phyloP scores from a whole-genome alignment of 495 filamentous ascomycete species.

The Xylaria telfairii region DNA sequence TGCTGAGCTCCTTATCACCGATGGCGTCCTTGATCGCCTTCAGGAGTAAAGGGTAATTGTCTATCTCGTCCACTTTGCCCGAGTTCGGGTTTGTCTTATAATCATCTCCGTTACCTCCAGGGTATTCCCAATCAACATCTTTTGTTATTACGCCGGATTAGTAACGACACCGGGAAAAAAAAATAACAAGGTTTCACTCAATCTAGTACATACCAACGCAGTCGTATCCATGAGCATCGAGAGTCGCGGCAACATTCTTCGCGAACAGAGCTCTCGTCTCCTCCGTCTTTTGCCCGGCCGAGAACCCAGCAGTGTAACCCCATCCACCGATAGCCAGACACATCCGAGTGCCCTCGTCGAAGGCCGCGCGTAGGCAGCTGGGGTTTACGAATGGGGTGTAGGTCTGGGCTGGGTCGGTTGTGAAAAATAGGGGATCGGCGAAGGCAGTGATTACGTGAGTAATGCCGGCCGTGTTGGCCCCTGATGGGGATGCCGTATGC shows the following conservation, averaged over 20 bases:
- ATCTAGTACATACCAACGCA: slow-evolving; percentile 49
- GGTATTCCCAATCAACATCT: slow-evolving; percentile 73
- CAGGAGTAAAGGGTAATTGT: slow-evolving; percentile 64
- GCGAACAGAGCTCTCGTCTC: slow-evolving; percentile 60
- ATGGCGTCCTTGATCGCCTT: slow-evolving; percentile 61
- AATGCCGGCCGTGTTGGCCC: slow-evolving; percentile 42
- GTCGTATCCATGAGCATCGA: slow-evolving; percentile 62
- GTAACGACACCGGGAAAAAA: background rate
- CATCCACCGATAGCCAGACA: slow-evolving; percentile 71
- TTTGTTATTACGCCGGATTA: slow-evolving; percentile 24
- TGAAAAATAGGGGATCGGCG: slow-evolving; percentile 60
- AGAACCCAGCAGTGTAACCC: slow-evolving; percentile 62
- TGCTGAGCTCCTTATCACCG: slow-evolving; percentile 65
- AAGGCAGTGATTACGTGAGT: slow-evolving; percentile 68
- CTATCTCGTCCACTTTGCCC: slow-evolving; percentile 61
- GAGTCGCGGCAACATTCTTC: slow-evolving; percentile 59
- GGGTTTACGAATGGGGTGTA: slow-evolving; percentile 59
- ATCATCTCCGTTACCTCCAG: slow-evolving; percentile 65
- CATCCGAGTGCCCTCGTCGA: slow-evolving; percentile 59
- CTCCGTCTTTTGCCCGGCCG: slow-evolving; percentile 56
- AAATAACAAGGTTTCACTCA: background rate
- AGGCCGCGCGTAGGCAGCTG: slow-evolving; percentile 55
- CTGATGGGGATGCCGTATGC: slow-evolving; percentile 40
- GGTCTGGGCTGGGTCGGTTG: slow-evolving; percentile 43
- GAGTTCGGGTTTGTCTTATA: slow-evolving; percentile 67